A percentile compares a stretch with the other conserved stretches of the same genome.
These are phyloP conservation scores for Erucastrum elatum DNA, from an alignment of 345 rosid genomes.

Conservation along the genomic window DNA sequence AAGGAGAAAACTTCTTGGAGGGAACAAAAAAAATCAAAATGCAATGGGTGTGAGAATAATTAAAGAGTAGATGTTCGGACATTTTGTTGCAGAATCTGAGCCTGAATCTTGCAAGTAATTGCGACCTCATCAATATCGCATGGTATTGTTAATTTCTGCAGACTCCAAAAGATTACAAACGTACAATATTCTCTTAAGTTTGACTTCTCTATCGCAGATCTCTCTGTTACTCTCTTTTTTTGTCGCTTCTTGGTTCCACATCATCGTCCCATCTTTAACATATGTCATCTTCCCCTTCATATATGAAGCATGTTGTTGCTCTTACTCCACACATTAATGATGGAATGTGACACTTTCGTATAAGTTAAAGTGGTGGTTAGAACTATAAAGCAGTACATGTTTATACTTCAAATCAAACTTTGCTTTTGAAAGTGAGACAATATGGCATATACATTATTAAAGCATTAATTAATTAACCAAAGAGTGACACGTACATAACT, in stretches of 20 bases:
- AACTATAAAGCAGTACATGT: slow-evolving; percentile 32
- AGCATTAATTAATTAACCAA: slow-evolving; percentile 21
- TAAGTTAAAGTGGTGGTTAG: slow-evolving; percentile 38
- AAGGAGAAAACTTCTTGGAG: slow-evolving; percentile 7
- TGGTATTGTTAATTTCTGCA: slow-evolving; percentile 24
- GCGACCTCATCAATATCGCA: slow-evolving; percentile 45
- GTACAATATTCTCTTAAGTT: slow-evolving; percentile 34
- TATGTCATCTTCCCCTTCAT: slow-evolving; percentile 36
- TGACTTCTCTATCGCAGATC: slow-evolving; percentile 30
- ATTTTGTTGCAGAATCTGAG: slow-evolving; percentile 47
- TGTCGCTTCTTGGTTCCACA: slow-evolving; percentile 30
- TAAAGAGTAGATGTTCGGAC: slow-evolving; percentile 23
- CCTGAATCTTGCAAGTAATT: slow-evolving; percentile 50
- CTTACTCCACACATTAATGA: slow-evolving; percentile 33
- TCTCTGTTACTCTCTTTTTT: neutral
- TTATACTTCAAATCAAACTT: slow-evolving; percentile 15
- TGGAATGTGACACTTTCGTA: slow-evolving; percentile 33
- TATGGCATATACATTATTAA: slow-evolving; percentile 26
- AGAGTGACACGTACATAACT: slow-evolving; percentile 17
- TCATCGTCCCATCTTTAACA: slow-evolving; percentile 34
- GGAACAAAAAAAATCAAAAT: neutral
- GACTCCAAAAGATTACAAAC: slow-evolving; percentile 23
- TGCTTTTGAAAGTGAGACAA: slow-evolving; percentile 27
- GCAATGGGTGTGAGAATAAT: slow-evolving; percentile 41
- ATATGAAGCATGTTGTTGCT: slow-evolving; percentile 35